Evolutionary conservation across 2,329 filamentous ascomycete species (phyloP).

Genomic region (Penicillium olsonii): DNA sequence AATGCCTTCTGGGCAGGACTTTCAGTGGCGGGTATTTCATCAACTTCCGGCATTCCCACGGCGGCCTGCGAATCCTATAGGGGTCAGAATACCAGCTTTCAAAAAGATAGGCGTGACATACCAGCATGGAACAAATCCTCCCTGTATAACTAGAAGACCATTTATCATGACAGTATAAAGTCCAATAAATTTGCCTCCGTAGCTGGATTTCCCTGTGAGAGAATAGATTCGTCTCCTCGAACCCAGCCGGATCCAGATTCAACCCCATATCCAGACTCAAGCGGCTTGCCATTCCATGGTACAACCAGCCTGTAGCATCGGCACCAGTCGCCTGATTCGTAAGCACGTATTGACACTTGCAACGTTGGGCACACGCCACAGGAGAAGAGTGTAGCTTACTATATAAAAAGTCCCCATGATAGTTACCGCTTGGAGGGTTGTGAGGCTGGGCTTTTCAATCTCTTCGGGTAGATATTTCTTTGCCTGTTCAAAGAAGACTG

Average conservation of each 20-base stretch:
- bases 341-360: too few species aligned
- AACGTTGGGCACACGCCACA: too few species aligned
- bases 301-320: slow-evolving; percentile 40
- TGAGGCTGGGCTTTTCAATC: slow-evolving; percentile 33
- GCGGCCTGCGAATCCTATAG: too few species aligned
- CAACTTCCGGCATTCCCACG: too few species aligned
- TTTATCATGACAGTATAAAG: slow-evolving; percentile 40
- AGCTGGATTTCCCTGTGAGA: slow-evolving; percentile 31
- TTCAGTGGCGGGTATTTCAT: too few species aligned
- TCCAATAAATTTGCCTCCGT: slow-evolving; percentile 40
- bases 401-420: slow-evolving; percentile 32
- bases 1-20: too few species aligned
- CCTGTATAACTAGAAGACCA: slow-evolving; percentile 39
- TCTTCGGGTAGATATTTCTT: slow-evolving; percentile 22
- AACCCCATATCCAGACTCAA: slow-evolving; percentile 42
- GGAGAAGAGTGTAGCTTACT: slow-evolving; percentile 22
- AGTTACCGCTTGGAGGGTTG: slow-evolving; percentile 39
- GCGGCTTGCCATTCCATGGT: slow-evolving; percentile 40
- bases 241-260: slow-evolving; percentile 34
- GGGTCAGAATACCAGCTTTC: too few species aligned
- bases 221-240: slow-evolving; percentile 27
- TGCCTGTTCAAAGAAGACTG: slow-evolving; percentile 32
- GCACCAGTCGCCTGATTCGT: slow-evolving; percentile 32
- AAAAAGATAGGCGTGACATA: too few species aligned
- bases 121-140: slow-evolving; percentile 38